Percentiles rank a stretch among this genome's conserved stretches.
Conservation (phyloP, 805 yeast species). For the Candida vaughaniae region DNA sequence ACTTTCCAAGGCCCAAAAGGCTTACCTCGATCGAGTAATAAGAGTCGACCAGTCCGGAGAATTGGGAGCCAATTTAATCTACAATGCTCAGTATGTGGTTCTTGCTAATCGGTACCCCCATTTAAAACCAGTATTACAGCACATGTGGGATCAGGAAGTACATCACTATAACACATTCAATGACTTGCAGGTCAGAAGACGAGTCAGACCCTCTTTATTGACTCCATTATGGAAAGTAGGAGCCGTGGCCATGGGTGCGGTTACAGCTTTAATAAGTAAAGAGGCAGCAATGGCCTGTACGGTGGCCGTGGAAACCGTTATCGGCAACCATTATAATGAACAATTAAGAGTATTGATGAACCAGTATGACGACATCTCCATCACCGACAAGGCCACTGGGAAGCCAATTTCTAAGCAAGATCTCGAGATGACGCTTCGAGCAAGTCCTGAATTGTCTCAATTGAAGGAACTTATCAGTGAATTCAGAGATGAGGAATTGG, state of each 20-base stretch:
- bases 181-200: conserved; percentile 63
- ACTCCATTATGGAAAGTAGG: conserved; percentile 95
- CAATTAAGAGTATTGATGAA: conserved; percentile 77
- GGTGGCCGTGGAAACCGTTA: conserved; percentile 97
- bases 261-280: conserved; percentile 82
- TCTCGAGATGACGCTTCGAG: conserved; percentile 23
- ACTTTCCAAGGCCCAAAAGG: conserved; percentile 56
- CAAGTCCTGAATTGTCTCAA: conserved; percentile 54
- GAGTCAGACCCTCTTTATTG: conserved; percentile 87
- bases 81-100: conserved; percentile 84
- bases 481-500: conserved; percentile 92
- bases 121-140: conserved; percentile 75
- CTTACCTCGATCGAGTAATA: conserved; percentile 69
- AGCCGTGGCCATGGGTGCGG: conserved; percentile 81
- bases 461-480: conserved; percentile 64
- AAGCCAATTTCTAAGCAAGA: conserved; percentile 20
- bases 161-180: conserved; percentile 89
- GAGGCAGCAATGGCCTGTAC: conserved; percentile 99
- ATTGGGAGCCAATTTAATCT: conserved; percentile 90
- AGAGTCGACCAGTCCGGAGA: conserved; percentile 99
- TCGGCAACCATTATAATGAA: conserved; percentile 92
- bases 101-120: conserved; percentile 69
- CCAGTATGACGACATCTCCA: conserved; percentile 55
- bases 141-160: conserved; percentile 98
- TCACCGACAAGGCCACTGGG: conserved; percentile 36